Evolutionary conservation across 495 filamentous ascomycete genomes (phyloP), one percentile per base, ranked within the genome.

Genomic region (Penicillium mononematosum): DNA sequence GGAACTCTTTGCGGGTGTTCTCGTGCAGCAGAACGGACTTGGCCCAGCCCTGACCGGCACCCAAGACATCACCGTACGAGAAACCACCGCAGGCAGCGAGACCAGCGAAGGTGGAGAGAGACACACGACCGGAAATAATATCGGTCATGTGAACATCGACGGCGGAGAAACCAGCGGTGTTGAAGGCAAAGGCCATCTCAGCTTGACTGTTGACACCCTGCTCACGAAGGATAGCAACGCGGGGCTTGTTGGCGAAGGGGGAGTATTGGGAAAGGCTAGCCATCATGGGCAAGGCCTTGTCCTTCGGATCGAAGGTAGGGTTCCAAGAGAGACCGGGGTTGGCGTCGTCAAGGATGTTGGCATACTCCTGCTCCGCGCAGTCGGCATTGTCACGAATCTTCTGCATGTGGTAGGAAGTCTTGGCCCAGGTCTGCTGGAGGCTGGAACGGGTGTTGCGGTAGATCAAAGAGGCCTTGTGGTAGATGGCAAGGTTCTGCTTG

Each of bases 101-200:
- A 61, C 94, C 94, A 45, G 85, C 84, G 61, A 95, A 97, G 62
- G 83, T 84, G 56, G 85, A 78, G 16, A 98, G 85, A 2, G 90
- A 91, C 43, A 85, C 78, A 25, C 85, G 83, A 24, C 86, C 88
- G 16, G 81, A 81, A 62, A 96, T 85, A 62, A 98, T 85, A 65
- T 98, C 93, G 3, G 88, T 93, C 93, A 98, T 98, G 80, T 97
- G 94, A 3, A 98, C 89, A 67, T 98, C 94, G 34, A 97, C 80
- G 6, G 91, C 84, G 25, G 91, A 83, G 75, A 98, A 98, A 36
- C 93, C 92, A 52, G 93, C 94, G 20, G 83, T 84, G 65, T 88
- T 84, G 82, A 98, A 98, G 52, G 92, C 92, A 60, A 95, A 98
- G 5, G 94, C 94, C 89, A 98, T 98, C 70, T 98, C 94, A 17